A percentile compares a stretch with the other conserved stretches of the same genome.
Evolutionary conservation across 805 yeast species (phyloP).

Genomic region (baker's yeast (Saccharomyces cerevisiae)): DNA sequence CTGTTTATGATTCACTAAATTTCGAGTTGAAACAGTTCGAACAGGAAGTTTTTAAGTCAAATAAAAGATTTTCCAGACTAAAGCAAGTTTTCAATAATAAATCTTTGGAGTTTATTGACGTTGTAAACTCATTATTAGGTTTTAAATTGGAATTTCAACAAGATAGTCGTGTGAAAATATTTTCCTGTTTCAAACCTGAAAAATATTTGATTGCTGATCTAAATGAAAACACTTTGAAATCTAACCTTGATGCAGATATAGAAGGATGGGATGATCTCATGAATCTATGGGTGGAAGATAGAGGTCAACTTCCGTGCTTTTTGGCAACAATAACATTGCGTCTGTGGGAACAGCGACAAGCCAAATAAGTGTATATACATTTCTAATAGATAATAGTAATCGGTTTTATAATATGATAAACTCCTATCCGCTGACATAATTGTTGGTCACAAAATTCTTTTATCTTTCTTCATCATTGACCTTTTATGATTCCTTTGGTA

Average conservation of each 20-base stretch:
- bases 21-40: conserved; percentile 45
- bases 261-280: conserved; percentile 44
- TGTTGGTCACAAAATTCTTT: not conserved
- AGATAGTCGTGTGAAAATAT: conserved; percentile 47
- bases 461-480: not conserved
- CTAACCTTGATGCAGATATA: conserved; percentile 28
- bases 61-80: conserved; percentile 45
- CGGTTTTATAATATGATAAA: not conserved
- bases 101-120: conserved; percentile 62
- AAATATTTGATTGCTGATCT: conserved; percentile 51
- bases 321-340: conserved; percentile 65
- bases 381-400: not conserved
- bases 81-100: conserved; percentile 54
- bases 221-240: conserved; percentile 45
- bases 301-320: conserved; percentile 67
- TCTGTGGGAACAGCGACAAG: conserved; percentile 41
- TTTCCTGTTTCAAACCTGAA: conserved; percentile 37
- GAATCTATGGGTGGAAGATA: conserved; percentile 58
- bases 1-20: conserved; percentile 55
- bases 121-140: conserved; percentile 62
- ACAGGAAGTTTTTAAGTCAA: conserved; percentile 38
- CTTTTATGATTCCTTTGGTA: not conserved
- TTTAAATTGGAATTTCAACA: conserved; percentile 60
- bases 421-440: not conserved
- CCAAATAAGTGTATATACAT: not conserved